Conservation (phyloP, 1,284 basidiomycete species). For the Tranzscheliella williamsii region DNA sequence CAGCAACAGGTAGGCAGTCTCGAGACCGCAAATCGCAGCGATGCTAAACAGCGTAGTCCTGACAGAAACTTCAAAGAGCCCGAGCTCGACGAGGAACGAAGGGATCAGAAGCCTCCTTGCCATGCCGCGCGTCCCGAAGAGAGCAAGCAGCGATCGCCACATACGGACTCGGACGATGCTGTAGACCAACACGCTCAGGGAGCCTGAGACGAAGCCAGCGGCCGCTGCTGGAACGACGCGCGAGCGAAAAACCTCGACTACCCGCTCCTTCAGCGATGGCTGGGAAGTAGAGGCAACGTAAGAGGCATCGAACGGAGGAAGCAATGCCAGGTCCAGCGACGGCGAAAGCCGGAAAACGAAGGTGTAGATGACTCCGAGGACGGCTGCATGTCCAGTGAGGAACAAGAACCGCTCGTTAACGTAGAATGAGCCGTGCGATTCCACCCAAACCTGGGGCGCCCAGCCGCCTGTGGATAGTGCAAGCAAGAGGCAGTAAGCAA, state of each 20-base stretch:
- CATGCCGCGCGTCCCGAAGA: constrained; percentile 34
- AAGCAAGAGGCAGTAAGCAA: constrained; percentile 10
- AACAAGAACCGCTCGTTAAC: constrained; percentile 47
- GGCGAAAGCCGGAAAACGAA: constrained; percentile 11
- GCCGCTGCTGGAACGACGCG: constrained; percentile 7
- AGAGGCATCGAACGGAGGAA: constrained; percentile 19
- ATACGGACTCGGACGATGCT: constrained; percentile 27
- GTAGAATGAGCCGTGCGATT: constrained; percentile 41
- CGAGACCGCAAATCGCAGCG: constrained; percentile 17
- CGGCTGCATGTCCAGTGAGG: constrained; percentile 7
- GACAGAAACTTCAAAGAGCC: constrained; percentile 10
- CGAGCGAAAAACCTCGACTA: neutral
- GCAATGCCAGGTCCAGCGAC: constrained; percentile 7
- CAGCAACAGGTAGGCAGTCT: constrained; percentile 40
- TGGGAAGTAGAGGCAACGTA: neutral
- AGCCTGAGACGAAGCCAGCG: constrained; percentile 8
- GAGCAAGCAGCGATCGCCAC: constrained; percentile 31
- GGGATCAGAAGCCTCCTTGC: constrained; percentile 39
- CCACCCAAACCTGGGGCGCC: constrained; percentile 36
- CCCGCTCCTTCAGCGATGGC: constrained; percentile 32
- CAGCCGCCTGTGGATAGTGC: constrained; percentile 12
- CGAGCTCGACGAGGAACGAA: constrained; percentile 42
- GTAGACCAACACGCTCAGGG: constrained; percentile 13
- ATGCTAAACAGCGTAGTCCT: constrained; percentile 18
- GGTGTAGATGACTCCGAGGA: constrained; percentile 22